phyloP scores from a whole-genome alignment of 805 yeast species.

The Torulaspora gathmanii region DNA sequence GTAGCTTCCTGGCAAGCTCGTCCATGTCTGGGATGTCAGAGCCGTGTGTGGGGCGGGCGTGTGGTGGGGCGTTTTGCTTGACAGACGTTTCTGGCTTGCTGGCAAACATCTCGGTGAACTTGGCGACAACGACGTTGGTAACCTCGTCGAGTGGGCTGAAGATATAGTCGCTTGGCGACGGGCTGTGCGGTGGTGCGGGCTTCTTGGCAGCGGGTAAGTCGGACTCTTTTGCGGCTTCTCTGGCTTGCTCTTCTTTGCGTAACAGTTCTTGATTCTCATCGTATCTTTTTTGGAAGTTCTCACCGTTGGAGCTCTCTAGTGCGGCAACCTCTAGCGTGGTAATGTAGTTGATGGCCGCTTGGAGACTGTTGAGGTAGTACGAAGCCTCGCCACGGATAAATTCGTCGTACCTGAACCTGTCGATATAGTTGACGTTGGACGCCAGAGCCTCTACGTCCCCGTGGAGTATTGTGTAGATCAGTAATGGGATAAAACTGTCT shows the following conservation, averaged over 20 bases:
- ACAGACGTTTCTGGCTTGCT: constrained; percentile 4
- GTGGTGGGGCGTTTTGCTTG: constrained; percentile 3
- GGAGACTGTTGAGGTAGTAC: constrained; percentile 84
- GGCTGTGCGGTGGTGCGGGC: constrained; percentile 4
- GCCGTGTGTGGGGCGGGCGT: constrained; percentile 2
- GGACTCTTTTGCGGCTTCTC: constrained; percentile 16
- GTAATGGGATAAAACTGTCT: constrained; percentile 85
- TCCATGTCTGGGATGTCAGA: constrained; percentile 12
- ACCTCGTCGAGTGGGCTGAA: constrained; percentile 29
- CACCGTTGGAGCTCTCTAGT: constrained; percentile 58
- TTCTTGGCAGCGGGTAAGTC: neutral
- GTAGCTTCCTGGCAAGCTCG: constrained; percentile 37
- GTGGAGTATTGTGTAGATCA: constrained; percentile 72
- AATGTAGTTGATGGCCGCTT: constrained; percentile 81
- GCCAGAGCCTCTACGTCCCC: constrained; percentile 61
- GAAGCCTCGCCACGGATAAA: constrained; percentile 84
- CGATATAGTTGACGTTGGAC: constrained; percentile 80
- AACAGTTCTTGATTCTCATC: constrained; percentile 42
- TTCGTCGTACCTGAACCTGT: constrained; percentile 70
- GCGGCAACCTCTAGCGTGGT: constrained; percentile 53
- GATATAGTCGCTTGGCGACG: constrained; percentile 20
- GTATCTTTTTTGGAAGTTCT: constrained; percentile 49
- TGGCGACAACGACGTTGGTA: constrained; percentile 20
- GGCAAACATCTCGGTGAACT: constrained; percentile 26
- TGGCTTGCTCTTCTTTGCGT: constrained; percentile 23